Percentiles rank a stretch among this genome's conserved stretches.
Conservation (phyloP, 108 stramenopile genomes). For the Schizochytrium sp. region DNA sequence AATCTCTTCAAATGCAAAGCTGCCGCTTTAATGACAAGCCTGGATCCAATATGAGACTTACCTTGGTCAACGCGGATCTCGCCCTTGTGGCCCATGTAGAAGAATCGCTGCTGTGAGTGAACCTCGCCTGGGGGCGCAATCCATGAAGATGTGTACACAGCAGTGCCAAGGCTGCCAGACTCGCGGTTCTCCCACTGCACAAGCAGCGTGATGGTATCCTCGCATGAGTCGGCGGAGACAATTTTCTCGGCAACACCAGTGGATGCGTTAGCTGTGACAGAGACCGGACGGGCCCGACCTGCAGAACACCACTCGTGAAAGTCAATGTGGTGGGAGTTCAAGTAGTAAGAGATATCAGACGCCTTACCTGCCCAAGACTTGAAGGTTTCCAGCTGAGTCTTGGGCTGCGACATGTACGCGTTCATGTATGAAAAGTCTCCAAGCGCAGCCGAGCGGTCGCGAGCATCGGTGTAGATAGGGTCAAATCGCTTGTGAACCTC, state of each 20-base stretch:
- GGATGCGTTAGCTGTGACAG: slow-evolving; percentile 90
- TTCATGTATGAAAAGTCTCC: slow-evolving; percentile 97
- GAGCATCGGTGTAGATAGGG: slow-evolving; percentile 98
- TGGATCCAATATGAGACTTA: background rate
- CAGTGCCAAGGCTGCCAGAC: slow-evolving; percentile 85
- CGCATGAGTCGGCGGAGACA: slow-evolving; percentile 84
- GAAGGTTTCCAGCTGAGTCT: slow-evolving; percentile 98
- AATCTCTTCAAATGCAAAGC: too few species aligned
- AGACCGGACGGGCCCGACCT: slow-evolving; percentile 86
- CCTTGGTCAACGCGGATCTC: slow-evolving; percentile 97
- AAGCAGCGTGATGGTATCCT: slow-evolving; percentile 98
- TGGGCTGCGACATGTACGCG: slow-evolving; percentile 99
- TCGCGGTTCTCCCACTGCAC: slow-evolving; percentile 94
- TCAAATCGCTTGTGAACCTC: slow-evolving; percentile 97
- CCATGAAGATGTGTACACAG: slow-evolving; percentile 96
- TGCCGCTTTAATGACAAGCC: too few species aligned
- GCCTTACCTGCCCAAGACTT: slow-evolving; percentile 98
- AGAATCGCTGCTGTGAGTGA: slow-evolving; percentile 99
- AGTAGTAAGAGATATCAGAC: slow-evolving; percentile 97
- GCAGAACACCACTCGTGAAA: slow-evolving; percentile 96
- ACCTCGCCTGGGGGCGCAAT: slow-evolving; percentile 96
- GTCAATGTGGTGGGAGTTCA: slow-evolving; percentile 99
- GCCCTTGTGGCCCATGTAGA: slow-evolving; percentile 95
- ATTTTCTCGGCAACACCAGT: slow-evolving; percentile 88
- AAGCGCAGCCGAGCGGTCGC: slow-evolving; percentile 85